Percentiles rank a stretch among this genome's conserved stretches.
Conservation (phyloP, 768 basidiomycete species). For the Agaricus subrufescens region DNA sequence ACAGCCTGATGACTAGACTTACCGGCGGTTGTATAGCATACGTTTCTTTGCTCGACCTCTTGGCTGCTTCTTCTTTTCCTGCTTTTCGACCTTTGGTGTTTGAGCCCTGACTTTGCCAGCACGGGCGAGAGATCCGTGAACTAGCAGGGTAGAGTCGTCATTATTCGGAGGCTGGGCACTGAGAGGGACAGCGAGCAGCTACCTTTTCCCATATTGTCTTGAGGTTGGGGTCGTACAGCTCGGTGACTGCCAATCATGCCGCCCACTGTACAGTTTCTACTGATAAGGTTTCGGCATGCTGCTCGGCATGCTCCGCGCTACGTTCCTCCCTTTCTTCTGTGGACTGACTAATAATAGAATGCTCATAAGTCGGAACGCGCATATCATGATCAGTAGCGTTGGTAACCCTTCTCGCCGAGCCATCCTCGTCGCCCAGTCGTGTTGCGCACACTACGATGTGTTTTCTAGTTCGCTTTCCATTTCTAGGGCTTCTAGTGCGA, state of each 20-base stretch:
- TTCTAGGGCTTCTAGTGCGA: no score
- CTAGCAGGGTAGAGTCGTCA: slow-evolving; percentile 30
- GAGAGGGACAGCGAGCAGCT: slow-evolving; percentile 14
- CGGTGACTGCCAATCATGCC: slow-evolving; percentile 24
- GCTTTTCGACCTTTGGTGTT: slow-evolving; percentile 95
- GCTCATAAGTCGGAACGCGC: no score
- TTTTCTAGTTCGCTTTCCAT: no score
- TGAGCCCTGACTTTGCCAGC: slow-evolving; percentile 99
- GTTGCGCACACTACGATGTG: no score
- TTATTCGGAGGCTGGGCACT: slow-evolving; percentile 1
- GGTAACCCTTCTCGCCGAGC: no score
- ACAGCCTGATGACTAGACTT: slow-evolving; percentile 23
- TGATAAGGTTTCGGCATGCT: slow-evolving; percentile 29
- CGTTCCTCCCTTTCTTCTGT: no score
- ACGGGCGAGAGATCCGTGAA: slow-evolving; percentile 99
- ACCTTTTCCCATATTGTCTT: slow-evolving; percentile 79
- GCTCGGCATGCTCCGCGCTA: slow-evolving; percentile 7
- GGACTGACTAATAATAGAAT: no score
- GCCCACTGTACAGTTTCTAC: slow-evolving; percentile 37
- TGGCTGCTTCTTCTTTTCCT: slow-evolving; percentile 98
- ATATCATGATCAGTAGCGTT: no score
- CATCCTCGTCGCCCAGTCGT: no score
- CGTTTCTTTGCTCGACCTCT: slow-evolving; percentile 99
- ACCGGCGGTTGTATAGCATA: slow-evolving; percentile 90
- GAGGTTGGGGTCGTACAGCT: slow-evolving; percentile 39